phyloP scores from a whole-genome alignment of 2,329 filamentous ascomycete genomes.

The Grosmannia serpens region DNA sequence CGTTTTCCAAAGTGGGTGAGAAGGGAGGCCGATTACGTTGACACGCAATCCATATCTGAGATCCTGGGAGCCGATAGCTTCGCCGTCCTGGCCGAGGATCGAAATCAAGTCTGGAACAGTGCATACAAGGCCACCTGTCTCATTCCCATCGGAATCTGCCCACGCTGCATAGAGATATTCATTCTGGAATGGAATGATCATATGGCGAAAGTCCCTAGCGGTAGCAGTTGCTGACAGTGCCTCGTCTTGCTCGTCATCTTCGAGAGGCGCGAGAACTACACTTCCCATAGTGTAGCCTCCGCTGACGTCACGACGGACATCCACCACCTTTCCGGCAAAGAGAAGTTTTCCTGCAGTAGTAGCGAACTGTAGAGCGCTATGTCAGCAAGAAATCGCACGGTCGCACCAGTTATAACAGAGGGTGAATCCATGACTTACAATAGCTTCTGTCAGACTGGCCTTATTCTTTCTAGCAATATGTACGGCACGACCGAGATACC shows the following conservation, averaged over 20 bases:
- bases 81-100: conserved; percentile 33
- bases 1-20: conserved; percentile 41
- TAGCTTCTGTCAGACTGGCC: conserved; percentile 34
- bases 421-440: conserved; percentile 12
- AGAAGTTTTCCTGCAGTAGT: conserved; percentile 29
- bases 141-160: conserved; percentile 13
- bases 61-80: conserved; percentile 39
- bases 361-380: not conserved
- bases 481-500: conserved; percentile 34
- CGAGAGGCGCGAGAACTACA: conserved; percentile 13
- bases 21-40: conserved; percentile 39
- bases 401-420: conserved; percentile 30
- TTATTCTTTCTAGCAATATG: conserved; percentile 29
- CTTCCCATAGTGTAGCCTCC: conserved; percentile 36
- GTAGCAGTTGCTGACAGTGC: not conserved
- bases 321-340: conserved; percentile 40
- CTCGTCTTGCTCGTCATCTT: conserved; percentile 10
- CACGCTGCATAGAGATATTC: conserved; percentile 45
- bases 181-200: conserved; percentile 55
- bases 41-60: conserved; percentile 41
- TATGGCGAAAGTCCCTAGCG: not conserved
- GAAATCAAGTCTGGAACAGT: conserved; percentile 37
- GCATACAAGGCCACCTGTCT: conserved; percentile 23
- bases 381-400: conserved; percentile 12
- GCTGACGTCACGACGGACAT: conserved; percentile 34